Percentiles rank a stretch among this genome's conserved stretches.
phyloP scores from a whole-genome alignment of 331 rosid species.

The Telfairia occidentalis region DNA sequence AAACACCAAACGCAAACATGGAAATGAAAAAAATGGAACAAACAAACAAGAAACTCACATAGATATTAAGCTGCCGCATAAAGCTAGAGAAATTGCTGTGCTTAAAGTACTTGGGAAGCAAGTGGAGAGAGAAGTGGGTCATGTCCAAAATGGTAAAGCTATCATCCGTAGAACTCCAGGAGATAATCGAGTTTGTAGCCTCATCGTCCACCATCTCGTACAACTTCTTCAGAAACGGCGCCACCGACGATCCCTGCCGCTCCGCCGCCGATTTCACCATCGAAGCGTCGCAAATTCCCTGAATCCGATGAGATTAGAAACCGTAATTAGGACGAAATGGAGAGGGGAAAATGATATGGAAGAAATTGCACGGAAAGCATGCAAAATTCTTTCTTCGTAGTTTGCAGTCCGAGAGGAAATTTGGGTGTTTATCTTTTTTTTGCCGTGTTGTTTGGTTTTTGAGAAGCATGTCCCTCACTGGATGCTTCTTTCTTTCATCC shows the following conservation, averaged over 20 bases:
- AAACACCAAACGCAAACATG: not conserved
- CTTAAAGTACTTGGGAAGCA: conserved; percentile 63
- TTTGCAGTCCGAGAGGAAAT: not conserved
- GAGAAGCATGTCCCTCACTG: not conserved
- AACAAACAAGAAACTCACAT: conserved; percentile 25
- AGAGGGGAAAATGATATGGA: not conserved
- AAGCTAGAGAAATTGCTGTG: conserved; percentile 78
- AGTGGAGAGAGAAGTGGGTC: conserved; percentile 51
- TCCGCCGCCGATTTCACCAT: conserved; percentile 36
- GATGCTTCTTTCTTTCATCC: no score
- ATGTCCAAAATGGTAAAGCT: conserved; percentile 53
- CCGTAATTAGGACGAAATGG: not conserved
- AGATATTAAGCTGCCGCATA: conserved; percentile 75
- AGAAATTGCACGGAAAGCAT: not conserved
- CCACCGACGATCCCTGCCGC: conserved; percentile 38
- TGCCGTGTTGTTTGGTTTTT: not conserved
- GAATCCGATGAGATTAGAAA: not conserved
- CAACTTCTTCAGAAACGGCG: conserved; percentile 77
- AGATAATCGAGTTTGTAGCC: conserved; percentile 46
- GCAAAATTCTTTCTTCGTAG: not conserved
- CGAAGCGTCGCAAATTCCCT: not conserved
- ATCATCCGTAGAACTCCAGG: conserved; percentile 37
- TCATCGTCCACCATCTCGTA: conserved; percentile 74
- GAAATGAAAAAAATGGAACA: not conserved
- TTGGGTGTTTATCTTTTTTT: not conserved